Evolutionary conservation across 495 filamentous ascomycete genomes (phyloP), one percentile per base, ranked within the genome.

Genomic region (Aspergillus cristatus): DNA sequence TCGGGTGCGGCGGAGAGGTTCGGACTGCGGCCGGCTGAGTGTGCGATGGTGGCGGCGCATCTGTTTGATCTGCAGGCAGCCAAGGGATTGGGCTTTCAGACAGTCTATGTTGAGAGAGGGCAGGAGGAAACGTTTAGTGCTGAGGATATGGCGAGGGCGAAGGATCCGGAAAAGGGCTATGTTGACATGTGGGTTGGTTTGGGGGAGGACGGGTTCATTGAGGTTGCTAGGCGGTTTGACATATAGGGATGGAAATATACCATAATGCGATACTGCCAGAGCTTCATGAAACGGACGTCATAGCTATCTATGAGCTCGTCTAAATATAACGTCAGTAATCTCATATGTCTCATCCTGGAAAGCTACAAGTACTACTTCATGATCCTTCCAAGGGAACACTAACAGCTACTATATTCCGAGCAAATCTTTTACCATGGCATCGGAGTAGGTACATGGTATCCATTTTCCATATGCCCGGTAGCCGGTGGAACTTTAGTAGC

Each of bases 41-140:
- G 84, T 36, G 82, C 72, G 0, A 70, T 90, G 75, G 84, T 88
- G n/a, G 84, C 86, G 11, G 75, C 84, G 28, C 85, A 93, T 58
- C 52, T 88, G 33, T 48, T 42, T 10, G 84, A 89, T 50, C 49
- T 89, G 42, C 67, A 74, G 33, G 82, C 74, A 0, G 85, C 83
- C 10, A 77, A 76, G 51, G 51, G 41, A 8, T 65, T 60, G 30
- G 85, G 84, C 0, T 63, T 87, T 34, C 61, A 70, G 51, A 82
- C 80, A 0, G 70, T 93, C 26, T 91, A 86, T 60, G 76, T 89
- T n/a, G 83, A 82, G 62, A 62, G 82, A 37, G 53, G 58, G 11
- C 42, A 52, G 24, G 85, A 90, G 56, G 83, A 86, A 58, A 56
- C 58, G n/a, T 79, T 74, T 11, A 6, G 6, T 6, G 6, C 6